A percentile compares a stretch with the other conserved stretches of the same genome.
phyloP scores from a whole-genome alignment of 2,329 filamentous ascomycete genomes.

The Paracoccidioides brasiliensis region DNA sequence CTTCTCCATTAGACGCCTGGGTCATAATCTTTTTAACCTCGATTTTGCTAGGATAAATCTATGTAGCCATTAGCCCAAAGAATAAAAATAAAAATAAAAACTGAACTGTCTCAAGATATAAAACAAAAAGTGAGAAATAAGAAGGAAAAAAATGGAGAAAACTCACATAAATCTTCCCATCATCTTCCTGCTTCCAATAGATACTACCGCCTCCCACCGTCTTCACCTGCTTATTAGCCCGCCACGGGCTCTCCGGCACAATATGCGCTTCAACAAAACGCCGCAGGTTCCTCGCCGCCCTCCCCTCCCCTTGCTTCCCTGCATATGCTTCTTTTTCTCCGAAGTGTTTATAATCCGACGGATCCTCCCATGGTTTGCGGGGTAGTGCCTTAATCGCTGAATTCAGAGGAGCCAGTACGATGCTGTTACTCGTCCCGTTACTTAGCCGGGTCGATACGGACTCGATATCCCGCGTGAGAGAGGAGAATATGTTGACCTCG shows the following conservation, averaged over 20 bases:
- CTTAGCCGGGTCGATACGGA: slow-evolving; percentile 15
- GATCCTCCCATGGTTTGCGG: slow-evolving; percentile 60
- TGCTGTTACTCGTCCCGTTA: slow-evolving; percentile 55
- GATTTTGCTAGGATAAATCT: slow-evolving; percentile 59
- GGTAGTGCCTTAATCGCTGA: slow-evolving; percentile 63
- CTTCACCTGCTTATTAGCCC: slow-evolving; percentile 30
- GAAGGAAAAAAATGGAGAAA: neutral
- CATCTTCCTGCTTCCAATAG: slow-evolving; percentile 62
- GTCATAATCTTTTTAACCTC: slow-evolving; percentile 63
- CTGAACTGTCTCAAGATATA: neutral
- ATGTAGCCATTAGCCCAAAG: slow-evolving; percentile 8
- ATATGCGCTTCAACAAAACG: slow-evolving; percentile 80
- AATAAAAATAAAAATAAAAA: neutral
- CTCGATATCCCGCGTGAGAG: slow-evolving; percentile 46
- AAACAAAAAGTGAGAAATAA: neutral
- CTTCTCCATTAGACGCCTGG: slow-evolving; percentile 73
- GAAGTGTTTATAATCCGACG: slow-evolving; percentile 54
- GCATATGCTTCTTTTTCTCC: slow-evolving; percentile 58
- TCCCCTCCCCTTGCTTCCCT: slow-evolving; percentile 54
- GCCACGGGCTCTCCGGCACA: slow-evolving; percentile 36
- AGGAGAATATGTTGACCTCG: slow-evolving; percentile 70
- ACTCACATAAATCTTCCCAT: slow-evolving; percentile 53
- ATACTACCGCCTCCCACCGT: slow-evolving; percentile 57
- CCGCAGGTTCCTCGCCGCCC: slow-evolving; percentile 62
- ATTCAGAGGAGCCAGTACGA: slow-evolving; percentile 78